phyloP scores from a whole-genome alignment of 805 yeast species.

The Yarrowia alimentaria region DNA sequence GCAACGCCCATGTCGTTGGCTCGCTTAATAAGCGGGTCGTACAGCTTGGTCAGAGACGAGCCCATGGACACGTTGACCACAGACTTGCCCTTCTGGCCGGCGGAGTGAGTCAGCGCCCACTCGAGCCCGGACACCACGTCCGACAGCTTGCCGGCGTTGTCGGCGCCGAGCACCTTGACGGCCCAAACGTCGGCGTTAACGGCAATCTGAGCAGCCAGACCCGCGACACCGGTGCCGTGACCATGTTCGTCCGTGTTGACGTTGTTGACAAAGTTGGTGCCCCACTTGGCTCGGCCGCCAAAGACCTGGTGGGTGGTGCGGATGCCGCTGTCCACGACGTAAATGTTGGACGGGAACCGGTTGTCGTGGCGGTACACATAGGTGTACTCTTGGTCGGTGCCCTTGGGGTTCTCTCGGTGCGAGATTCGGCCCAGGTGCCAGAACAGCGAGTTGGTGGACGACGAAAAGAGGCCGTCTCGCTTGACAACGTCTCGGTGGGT shows the following conservation, averaged over 20 bases:
- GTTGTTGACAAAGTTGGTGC: constrained; percentile 71
- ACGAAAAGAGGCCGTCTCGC: too few species aligned
- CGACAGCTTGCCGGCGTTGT: constrained; percentile 81
- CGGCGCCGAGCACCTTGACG: constrained; percentile 76
- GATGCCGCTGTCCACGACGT: constrained; percentile 88
- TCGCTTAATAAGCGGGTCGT: neutral
- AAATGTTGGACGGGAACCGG: constrained; percentile 81
- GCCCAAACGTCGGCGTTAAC: constrained; percentile 61
- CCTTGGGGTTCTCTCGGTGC: constrained; percentile 37
- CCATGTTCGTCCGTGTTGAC: constrained; percentile 85
- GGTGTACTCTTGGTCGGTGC: constrained; percentile 69
- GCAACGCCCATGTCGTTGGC: neutral
- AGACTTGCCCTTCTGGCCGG: neutral
- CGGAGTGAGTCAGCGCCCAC: constrained; percentile 2
- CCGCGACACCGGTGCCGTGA: constrained; percentile 97
- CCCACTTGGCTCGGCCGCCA: constrained; percentile 82
- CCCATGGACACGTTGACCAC: constrained; percentile 7
- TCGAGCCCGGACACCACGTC: constrained; percentile 58
- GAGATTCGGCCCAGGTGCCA: constrained; percentile 8
- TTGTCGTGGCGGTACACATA: constrained; percentile 69
- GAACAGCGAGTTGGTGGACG: too few species aligned
- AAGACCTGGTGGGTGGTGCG: constrained; percentile 72
- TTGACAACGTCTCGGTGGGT: too few species aligned
- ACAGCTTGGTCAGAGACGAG: neutral
- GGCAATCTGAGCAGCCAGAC: constrained; percentile 62